Base-by-base conservation (phyloP, 768 basidiomycete genomes). In the Rhizopogon sp. region DNA sequence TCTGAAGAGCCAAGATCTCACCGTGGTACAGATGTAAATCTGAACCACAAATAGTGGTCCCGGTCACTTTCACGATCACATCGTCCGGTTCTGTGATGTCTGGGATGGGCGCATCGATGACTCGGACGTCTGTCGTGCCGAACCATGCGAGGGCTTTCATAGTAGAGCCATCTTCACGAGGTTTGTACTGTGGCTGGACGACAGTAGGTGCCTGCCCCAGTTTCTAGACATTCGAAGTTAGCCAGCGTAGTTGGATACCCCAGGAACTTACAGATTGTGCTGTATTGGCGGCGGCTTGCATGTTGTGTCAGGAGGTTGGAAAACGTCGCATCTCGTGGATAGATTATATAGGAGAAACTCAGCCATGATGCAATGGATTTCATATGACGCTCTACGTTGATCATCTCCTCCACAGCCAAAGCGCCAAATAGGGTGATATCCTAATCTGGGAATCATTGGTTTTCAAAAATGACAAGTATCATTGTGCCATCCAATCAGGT, bases 111-210 rank as follows among this genome's bases (percentile, higher is more conserved):
- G 74, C 74, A 42, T 81, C 77, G 57, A 78, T 68, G 55, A 80
- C 58, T 40, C 68, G 60, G 50, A 75, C 80, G 57, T 82, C 79
- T 42, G 71, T 64, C 7, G 76, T 68, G 1, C 85, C 83, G 59
- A 83, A 84, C 85, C 85, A 88, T 1, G 82, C 82, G 2, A 88
- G 71, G 10, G 87, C 85, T 56, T 81, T 81, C 86, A 87, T 87
- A 4, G 74, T 84, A 29, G 71, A 65, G 1, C 82, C 83, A 57
- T 78, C 81, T 9, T 66, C 66, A n/a, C 79, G 68, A 20, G 64
- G 66, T 49, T 80, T 79, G 62, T 76, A 79, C 47, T 76, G 73
- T 0, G 79, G 72, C 47, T 74, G 69, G 1, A 76, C 72, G 3
- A 55, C 71, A 1, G 77, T 75, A 8, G 74, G 72, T 9, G 72